phyloP scores from a whole-genome alignment of 257 asterid genomes.

The Gardenia jasminoides region DNA sequence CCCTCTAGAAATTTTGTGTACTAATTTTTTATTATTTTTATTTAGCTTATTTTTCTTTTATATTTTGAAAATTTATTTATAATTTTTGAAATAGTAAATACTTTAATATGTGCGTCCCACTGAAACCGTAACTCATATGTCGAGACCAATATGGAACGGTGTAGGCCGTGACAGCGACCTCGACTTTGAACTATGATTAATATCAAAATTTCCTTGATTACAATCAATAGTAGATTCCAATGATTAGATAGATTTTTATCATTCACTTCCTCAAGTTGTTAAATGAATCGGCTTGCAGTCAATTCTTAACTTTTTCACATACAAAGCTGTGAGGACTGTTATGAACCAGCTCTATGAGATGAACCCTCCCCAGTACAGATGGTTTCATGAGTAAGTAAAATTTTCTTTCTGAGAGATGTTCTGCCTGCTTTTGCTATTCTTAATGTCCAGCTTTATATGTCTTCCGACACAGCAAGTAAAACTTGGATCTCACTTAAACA shows the following conservation, averaged over 20 bases:
- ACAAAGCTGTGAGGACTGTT: conserved; percentile 91
- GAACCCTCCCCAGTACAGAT: conserved; percentile 83
- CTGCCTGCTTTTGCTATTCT: not conserved
- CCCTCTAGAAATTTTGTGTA: too few species aligned
- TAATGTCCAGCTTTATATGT: not conserved
- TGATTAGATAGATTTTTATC: not conserved
- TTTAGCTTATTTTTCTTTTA: too few species aligned
- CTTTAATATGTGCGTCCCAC: too few species aligned
- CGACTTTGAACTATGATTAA: too few species aligned
- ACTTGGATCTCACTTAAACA: conserved; percentile 4
- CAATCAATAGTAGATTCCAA: not conserved
- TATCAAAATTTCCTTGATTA: not conserved
- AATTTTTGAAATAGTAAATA: too few species aligned
- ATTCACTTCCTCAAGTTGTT: not conserved
- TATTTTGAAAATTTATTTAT: too few species aligned
- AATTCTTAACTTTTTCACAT: conserved; percentile 76
- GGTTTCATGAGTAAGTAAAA: conserved; percentile 76
- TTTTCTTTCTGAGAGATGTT: not conserved
- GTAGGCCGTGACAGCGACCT: too few species aligned
- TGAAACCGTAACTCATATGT: too few species aligned
- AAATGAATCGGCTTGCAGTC: conserved; percentile 47
- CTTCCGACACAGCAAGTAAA: not conserved
- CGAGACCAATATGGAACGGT: too few species aligned
- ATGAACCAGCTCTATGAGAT: conserved; percentile 82
- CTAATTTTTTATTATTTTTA: too few species aligned